Evolutionary conservation across 2,329 filamentous ascomycete species (phyloP), one percentile per base, ranked within the genome.

Genomic region (Aspergillus niger): DNA sequence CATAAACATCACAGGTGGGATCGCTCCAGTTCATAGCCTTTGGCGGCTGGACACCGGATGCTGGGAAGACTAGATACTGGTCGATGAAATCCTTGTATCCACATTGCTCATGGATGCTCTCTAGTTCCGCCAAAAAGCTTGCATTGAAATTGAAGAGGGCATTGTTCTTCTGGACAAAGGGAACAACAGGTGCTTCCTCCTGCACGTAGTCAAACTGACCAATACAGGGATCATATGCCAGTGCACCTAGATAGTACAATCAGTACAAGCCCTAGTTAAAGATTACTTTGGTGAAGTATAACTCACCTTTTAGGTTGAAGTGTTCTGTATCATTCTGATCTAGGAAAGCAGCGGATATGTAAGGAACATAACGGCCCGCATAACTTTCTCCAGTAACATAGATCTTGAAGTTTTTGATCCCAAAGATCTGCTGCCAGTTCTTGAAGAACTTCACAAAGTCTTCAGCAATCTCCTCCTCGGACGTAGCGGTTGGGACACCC

Each of bases 391-490:
- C 91, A 0, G 89, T 83, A 57, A 95, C 85, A 74, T 89, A 95
- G 24, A 92, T 85, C 67, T 90, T 90, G 69, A 84, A 86, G 28
- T 85, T 84, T 39, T 90, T 83, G 67, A 91, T 81, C 13, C 79
- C 81, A 67, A 92, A 92, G 0, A 86, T 86, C 43, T 90, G 80
- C 60, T 91, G 77, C 67, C 92, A 92, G 77, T 91, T 91, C 77
- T 89, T 88, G 82, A 89, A 92, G 77, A 92, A 95, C 53, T 89
- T 89, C 20, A 90, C 77, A 72, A 94, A 92, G 65, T 94, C 85
- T 30, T 79, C 75, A 0, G 89, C 89, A 1, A 88, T 82, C 64
- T 92, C 89, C 48, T 87, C 84, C 65, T 92, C 85, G 62, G 82
- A 86, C 0, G 79, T 86, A 15, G 89, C 89, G 1, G 83, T 90